These are phyloP conservation scores for Ettlia oleoabundans DNA, from an alignment of 139 green algal species.

Conservation along the genomic window DNA sequence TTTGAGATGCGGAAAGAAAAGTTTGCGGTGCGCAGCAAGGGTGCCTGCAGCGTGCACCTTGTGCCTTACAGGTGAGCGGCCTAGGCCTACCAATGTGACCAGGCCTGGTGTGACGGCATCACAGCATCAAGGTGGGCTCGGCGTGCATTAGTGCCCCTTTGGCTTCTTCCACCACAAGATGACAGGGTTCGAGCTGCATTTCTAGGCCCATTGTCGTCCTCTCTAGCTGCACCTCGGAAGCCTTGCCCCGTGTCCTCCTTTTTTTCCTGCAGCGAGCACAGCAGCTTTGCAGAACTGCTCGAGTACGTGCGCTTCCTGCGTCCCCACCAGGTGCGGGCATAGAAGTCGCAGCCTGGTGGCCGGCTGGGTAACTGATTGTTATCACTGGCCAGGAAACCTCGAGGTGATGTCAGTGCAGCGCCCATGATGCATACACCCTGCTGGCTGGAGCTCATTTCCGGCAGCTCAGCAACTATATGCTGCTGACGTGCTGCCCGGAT, in stretches of 20 bases:
- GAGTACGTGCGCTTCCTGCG: conserved; percentile 78
- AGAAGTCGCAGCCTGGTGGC: background rate
- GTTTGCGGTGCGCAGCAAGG: conserved; percentile 58
- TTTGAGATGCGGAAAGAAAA: conserved; percentile 68
- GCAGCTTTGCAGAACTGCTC: conserved; percentile 78
- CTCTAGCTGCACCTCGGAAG: too few species aligned
- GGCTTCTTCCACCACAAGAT: too few species aligned
- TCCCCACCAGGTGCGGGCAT: conserved; percentile 60
- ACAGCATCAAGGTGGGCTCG: too few species aligned
- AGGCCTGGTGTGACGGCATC: too few species aligned
- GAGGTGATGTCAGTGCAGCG: background rate
- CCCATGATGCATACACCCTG: background rate
- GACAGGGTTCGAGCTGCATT: too few species aligned
- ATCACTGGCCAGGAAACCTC: too few species aligned
- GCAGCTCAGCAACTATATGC: background rate
- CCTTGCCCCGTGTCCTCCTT: too few species aligned
- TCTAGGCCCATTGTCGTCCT: too few species aligned
- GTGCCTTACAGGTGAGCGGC: conserved; percentile 95
- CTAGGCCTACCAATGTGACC: too few species aligned
- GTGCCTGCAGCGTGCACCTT: conserved; percentile 61
- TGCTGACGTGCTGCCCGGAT: too few species aligned
- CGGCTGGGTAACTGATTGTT: background rate
- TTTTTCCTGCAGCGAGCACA: too few species aligned
- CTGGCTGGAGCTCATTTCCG: background rate
- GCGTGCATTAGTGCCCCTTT: too few species aligned